Conservation (phyloP, 2,329 filamentous ascomycete species). For the Annulohypoxylon truncatum region DNA sequence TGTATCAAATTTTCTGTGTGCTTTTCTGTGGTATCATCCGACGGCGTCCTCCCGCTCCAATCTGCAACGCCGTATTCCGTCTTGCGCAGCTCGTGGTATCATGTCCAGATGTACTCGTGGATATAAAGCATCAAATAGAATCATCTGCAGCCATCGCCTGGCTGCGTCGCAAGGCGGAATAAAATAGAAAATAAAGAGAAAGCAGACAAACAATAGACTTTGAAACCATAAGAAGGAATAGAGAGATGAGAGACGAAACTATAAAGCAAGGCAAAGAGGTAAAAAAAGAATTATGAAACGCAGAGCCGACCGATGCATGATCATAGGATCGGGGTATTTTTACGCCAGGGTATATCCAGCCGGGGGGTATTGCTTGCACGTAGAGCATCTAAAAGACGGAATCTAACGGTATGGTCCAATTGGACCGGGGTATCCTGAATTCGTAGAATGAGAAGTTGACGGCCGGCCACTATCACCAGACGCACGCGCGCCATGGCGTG, state of each 20-base stretch:
- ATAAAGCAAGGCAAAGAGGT: slow-evolving; percentile 37
- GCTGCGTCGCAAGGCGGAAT: slow-evolving; percentile 42
- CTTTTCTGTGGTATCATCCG: slow-evolving; percentile 51
- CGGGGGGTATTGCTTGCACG: slow-evolving; percentile 67
- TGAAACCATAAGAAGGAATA: slow-evolving; percentile 35
- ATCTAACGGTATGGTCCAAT: slow-evolving; percentile 91
- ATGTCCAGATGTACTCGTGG: slow-evolving; percentile 50
- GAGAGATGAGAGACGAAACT: slow-evolving; percentile 43
- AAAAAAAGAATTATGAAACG: slow-evolving; percentile 51
- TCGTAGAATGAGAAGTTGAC: slow-evolving; percentile 93
- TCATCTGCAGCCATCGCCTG: slow-evolving; percentile 45
- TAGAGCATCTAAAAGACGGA: slow-evolving; percentile 60
- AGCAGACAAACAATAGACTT: slow-evolving; percentile 25
- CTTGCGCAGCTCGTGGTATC: slow-evolving; percentile 51
- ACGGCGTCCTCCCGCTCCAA: slow-evolving; percentile 47
- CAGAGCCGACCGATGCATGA: slow-evolving; percentile 61
- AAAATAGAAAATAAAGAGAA: slow-evolving; percentile 43
- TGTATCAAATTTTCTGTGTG: slow-evolving; percentile 48
- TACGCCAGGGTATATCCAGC: slow-evolving; percentile 75
- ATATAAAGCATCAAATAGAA: slow-evolving; percentile 50
- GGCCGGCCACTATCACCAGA: slow-evolving; percentile 93
- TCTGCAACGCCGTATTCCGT: slow-evolving; percentile 51
- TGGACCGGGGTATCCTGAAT: slow-evolving; percentile 95
- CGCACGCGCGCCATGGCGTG: slow-evolving; percentile 83
- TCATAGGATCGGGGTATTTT: slow-evolving; percentile 62